These are phyloP conservation scores for Lobosporangium transversale DNA, from an alignment of 192 early-diverging fungal genomes.

Conservation along the genomic window DNA sequence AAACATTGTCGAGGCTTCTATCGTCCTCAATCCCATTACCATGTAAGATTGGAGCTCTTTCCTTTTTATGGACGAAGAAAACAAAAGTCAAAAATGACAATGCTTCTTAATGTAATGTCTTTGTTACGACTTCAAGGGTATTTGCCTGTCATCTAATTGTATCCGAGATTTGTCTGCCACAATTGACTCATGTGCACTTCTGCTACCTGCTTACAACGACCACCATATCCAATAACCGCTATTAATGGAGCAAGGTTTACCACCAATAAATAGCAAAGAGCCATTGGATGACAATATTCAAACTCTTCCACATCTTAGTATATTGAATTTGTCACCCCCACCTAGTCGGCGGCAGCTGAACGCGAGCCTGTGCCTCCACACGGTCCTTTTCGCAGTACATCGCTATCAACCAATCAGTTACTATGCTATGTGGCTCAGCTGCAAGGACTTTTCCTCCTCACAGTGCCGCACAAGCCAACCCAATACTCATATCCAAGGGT, in stretches of 20 bases:
- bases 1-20: slow-evolving; percentile 43
- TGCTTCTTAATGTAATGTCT: neutral
- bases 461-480: neutral
- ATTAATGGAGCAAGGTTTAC: too few species aligned
- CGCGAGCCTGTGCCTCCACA: slow-evolving; percentile 38
- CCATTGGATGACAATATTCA: too few species aligned
- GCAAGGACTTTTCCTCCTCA: too few species aligned
- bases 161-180: slow-evolving; percentile 45
- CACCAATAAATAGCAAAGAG: too few species aligned
- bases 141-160: slow-evolving; percentile 36
- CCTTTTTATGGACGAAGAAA: too few species aligned
- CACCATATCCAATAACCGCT: slow-evolving; percentile 10
- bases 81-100: too few species aligned
- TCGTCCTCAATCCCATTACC: slow-evolving; percentile 41
- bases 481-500: too few species aligned
- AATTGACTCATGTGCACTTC: slow-evolving; percentile 44
- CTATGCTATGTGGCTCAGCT: neutral
- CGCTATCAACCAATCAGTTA: slow-evolving; percentile 14
- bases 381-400: slow-evolving; percentile 35
- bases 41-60: slow-evolving; percentile 18
- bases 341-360: too few species aligned
- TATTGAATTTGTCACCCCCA: too few species aligned
- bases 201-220: slow-evolving; percentile 27
- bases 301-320: too few species aligned
- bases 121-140: slow-evolving; percentile 2